Conservation (phyloP, 352 stramenopile species). For the Blastocystis sp. region DNA sequence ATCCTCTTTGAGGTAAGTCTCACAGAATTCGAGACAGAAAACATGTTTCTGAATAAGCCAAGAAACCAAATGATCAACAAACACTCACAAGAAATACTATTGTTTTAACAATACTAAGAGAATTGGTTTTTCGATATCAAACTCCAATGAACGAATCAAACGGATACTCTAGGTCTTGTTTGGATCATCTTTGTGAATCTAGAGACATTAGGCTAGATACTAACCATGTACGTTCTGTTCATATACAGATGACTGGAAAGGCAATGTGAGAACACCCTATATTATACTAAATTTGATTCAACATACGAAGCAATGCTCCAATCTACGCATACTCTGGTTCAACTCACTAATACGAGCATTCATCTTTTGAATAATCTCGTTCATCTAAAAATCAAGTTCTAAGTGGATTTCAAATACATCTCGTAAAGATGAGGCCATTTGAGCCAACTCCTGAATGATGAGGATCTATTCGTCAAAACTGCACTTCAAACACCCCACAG, state of each 20-base stretch:
- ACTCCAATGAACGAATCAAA: not conserved
- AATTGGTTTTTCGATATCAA: not conserved
- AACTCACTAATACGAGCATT: conserved; percentile 16
- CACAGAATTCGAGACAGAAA: not conserved
- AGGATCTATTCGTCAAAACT: conserved; percentile 32
- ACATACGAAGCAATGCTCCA: conserved; percentile 44
- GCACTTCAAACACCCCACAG: not conserved
- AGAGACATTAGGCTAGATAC: not conserved
- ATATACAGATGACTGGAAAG: conserved; percentile 52
- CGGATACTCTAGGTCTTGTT: not conserved
- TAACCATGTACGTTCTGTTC: conserved; percentile 4
- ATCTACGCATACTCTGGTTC: conserved; percentile 50
- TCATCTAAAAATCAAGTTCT: not conserved
- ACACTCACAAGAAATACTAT: not conserved
- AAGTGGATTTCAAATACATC: not conserved
- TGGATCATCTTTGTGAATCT: not conserved
- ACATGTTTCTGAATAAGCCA: conserved; percentile 13
- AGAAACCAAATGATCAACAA: not conserved
- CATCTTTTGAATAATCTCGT: conserved; percentile 4
- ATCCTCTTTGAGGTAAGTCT: not conserved
- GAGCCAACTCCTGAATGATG: conserved; percentile 54
- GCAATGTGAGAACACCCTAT: conserved; percentile 35
- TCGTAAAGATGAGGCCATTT: not conserved
- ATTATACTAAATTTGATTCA: not conserved
- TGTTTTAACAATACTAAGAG: not conserved